Base-by-base conservation (phyloP, 2,329 filamentous ascomycete genomes). In the Penicillium paneum region DNA sequence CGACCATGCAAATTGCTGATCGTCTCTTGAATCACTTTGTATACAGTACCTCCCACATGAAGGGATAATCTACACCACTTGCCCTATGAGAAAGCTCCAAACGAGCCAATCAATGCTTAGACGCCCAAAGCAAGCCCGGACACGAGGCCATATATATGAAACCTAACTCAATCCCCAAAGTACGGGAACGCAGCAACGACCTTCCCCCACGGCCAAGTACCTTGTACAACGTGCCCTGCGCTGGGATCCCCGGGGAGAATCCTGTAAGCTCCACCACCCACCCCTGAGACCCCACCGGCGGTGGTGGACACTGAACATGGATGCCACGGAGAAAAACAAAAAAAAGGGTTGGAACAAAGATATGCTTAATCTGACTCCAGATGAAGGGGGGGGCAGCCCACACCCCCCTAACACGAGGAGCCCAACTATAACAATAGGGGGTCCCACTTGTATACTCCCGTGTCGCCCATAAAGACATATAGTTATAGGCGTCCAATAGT, bases 291-390 rank as follows among this genome's bases (percentile, higher is more conserved):
- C 50, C 63, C 61, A 64, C 58, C 51, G 40, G 45, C 49, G 54
- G 54, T 57, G 52, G 61, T 64, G 61, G 61, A 55, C 63, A 64
- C 61, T 61, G 59, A 51, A 64, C 63, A 65, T 64, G 61, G 63
- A 60, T 65, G 61, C 52, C 44, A 64, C 60, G 63, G 61, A 62
- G 54, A 58, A 61, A 64, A 43, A 62, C 58, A 49, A 34, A 52
- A 41, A 48, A 61, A 54, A 47, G 51, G 60, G 57, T 58, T 60
- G 55, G 60, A 51, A 61, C 55, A 52, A 55, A 64, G 61, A 65
- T 65, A 65, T 65, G 63, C 63, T 65, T 65, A 65, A 65, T 58
- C 61, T 61, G 56, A 65, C 63, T 63, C 60, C 63, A 64, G 56
- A 61, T 58, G 46, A 46, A 24, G 21, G 46, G 55, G 50, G 43